Evolutionary conservation across 208 protist genomes (phyloP).

Genomic region (Tetramitus jugosus): DNA sequence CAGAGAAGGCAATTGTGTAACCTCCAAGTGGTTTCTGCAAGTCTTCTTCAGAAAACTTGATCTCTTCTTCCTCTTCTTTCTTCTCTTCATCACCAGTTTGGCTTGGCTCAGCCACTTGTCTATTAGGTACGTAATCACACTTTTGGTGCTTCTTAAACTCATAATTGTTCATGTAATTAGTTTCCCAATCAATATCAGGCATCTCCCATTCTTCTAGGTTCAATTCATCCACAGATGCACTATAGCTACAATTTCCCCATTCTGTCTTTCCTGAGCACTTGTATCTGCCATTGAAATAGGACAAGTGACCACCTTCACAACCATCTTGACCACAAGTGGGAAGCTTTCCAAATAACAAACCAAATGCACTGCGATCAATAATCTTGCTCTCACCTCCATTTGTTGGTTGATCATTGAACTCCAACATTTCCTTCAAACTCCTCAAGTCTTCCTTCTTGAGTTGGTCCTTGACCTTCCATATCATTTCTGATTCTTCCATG

Average conservation of each 20-base stretch:
- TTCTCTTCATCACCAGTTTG: background rate
- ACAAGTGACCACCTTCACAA: constrained; percentile 6
- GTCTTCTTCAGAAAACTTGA: background rate
- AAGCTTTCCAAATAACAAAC: constrained; percentile 3
- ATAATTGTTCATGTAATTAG: background rate
- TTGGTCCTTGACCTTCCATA: background rate
- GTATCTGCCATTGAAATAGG: background rate
- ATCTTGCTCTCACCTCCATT: constrained; percentile 8
- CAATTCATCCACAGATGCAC: background rate
- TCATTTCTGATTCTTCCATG: background rate
- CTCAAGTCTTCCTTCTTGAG: background rate
- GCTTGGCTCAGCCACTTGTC: background rate
- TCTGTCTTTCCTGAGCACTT: background rate
- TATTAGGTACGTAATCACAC: background rate
- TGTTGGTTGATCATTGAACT: background rate
- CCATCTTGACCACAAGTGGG: background rate
- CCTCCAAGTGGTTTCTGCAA: constrained; percentile 1
- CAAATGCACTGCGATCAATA: background rate
- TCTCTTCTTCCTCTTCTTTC: background rate
- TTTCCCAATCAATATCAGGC: background rate
- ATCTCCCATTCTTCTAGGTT: background rate
- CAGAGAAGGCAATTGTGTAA: constrained; percentile 3
- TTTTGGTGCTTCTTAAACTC: constrained; percentile 18
- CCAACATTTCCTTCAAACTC: background rate
- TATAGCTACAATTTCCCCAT: background rate